phyloP scores from a whole-genome alignment of 2,329 filamentous ascomycete genomes.

The Aspergillus pseudoglaucus region DNA sequence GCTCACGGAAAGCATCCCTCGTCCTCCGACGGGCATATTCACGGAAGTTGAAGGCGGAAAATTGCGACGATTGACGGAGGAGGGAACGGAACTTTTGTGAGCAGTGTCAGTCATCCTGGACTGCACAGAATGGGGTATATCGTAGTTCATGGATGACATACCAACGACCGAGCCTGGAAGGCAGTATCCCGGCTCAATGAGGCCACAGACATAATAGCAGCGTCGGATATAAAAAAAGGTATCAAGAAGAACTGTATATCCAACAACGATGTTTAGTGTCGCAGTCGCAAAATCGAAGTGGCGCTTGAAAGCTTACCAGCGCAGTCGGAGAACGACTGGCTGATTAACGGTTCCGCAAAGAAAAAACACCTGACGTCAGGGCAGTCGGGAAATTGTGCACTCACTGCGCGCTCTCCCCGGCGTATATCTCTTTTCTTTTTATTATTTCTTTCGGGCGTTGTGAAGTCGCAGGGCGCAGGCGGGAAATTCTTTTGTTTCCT shows the following conservation, averaged over 20 bases:
- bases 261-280: neutral
- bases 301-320: neutral
- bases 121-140: neutral
- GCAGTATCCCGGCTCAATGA: conserved; percentile 36
- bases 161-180: conserved; percentile 44
- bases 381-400: neutral
- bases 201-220: conserved; percentile 38
- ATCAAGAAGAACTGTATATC: neutral
- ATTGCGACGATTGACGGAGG: conserved; percentile 76
- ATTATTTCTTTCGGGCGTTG: too few relatives aligned
- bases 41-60: conserved; percentile 94
- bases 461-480: conserved; percentile 3
- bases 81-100: conserved; percentile 75
- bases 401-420: neutral
- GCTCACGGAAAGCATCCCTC: conserved; percentile 80
- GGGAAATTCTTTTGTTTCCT: conserved; percentile 33
- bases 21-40: conserved; percentile 92
- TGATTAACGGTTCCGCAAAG: conserved; percentile 2
- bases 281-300: neutral
- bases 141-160: conserved; percentile 18
- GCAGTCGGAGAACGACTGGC: neutral
- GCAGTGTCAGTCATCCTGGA: neutral
- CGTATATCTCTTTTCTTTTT: neutral
- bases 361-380: conserved; percentile 3
- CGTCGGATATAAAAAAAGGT: conserved; percentile 5